Conservation (phyloP, 495 filamentous ascomycete genomes). For the Daldinia decipiens region DNA sequence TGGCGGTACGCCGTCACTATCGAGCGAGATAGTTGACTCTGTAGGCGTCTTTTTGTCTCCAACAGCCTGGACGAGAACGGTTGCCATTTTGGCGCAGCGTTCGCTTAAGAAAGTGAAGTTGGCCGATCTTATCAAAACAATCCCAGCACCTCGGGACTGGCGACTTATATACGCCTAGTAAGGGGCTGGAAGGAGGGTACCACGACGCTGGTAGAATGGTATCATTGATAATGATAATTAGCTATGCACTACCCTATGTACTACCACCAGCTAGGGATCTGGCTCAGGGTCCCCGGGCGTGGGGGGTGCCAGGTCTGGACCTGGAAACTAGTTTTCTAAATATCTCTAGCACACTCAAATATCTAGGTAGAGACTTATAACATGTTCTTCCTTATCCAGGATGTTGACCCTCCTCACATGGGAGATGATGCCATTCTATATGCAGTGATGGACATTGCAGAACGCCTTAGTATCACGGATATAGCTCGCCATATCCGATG, state of each 20-base stretch:
- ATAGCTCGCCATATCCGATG: constrained; percentile 23
- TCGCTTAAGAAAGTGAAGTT: neutral
- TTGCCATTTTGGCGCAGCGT: constrained; percentile 25
- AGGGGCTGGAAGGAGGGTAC: neutral
- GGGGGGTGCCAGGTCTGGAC: constrained; percentile 24
- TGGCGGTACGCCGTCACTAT: constrained; percentile 44
- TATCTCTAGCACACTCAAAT: neutral
- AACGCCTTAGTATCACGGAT: constrained; percentile 1
- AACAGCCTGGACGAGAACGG: constrained; percentile 24
- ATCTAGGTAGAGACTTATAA: neutral
- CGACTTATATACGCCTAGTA: constrained; percentile 20
- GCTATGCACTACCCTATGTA: constrained; percentile 19
- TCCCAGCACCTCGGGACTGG: neutral
- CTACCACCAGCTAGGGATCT: neutral
- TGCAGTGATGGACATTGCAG: neutral
- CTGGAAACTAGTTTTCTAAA: neutral
- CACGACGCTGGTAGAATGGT: constrained; percentile 24
- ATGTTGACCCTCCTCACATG: neutral
- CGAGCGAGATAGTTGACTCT: constrained; percentile 33
- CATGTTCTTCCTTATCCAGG: neutral
- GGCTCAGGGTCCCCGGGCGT: constrained; percentile 14
- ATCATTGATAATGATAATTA: constrained; percentile 34
- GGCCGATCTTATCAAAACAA: neutral
- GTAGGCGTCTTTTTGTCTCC: constrained; percentile 29
- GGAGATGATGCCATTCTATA: constrained; percentile 4